A percentile compares a stretch with the other conserved stretches of the same genome.
These are phyloP conservation scores for Zymoseptoria tritici DNA, from an alignment of 2,329 filamentous ascomycete species.

Conservation along the genomic window DNA sequence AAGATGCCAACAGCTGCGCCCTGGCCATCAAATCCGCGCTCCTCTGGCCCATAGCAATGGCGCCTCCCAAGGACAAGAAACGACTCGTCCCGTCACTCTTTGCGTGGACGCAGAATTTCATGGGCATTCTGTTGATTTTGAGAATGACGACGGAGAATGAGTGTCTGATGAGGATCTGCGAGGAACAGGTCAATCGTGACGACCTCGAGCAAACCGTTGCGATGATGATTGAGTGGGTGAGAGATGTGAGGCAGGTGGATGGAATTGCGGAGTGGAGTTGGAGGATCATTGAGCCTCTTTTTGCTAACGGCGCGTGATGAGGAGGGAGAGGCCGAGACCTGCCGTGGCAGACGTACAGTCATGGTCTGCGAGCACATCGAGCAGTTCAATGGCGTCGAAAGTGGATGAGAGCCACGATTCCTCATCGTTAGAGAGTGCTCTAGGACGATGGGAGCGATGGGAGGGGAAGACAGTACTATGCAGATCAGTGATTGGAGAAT, in stretches of 20 bases:
- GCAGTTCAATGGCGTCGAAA: neutral
- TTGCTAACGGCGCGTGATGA: constrained; percentile 1
- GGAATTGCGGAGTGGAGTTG: constrained; percentile 51
- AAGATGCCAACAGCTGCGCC: constrained; percentile 50
- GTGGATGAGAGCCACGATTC: no score
- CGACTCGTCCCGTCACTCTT: constrained; percentile 52
- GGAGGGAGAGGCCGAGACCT: neutral
- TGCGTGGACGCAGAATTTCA: constrained; percentile 56
- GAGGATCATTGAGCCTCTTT: constrained; percentile 44
- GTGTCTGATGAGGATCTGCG: constrained; percentile 44
- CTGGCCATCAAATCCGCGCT: constrained; percentile 52
- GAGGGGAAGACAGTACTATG: no score
- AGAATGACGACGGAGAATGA: constrained; percentile 48
- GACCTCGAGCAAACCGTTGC: constrained; percentile 47
- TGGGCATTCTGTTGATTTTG: constrained; percentile 51
- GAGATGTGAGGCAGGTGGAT: constrained; percentile 50
- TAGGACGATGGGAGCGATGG: no score
- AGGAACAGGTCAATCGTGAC: constrained; percentile 39
- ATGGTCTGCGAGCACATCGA: neutral
- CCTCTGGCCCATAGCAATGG: constrained; percentile 54
- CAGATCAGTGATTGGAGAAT: neutral
- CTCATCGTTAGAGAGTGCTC: no score
- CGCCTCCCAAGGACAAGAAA: constrained; percentile 51
- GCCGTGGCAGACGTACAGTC: neutral
- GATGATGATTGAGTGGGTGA: constrained; percentile 53